Conservation (phyloP, 768 basidiomycete genomes). For the Phylloporus rhodoxanthus region DNA sequence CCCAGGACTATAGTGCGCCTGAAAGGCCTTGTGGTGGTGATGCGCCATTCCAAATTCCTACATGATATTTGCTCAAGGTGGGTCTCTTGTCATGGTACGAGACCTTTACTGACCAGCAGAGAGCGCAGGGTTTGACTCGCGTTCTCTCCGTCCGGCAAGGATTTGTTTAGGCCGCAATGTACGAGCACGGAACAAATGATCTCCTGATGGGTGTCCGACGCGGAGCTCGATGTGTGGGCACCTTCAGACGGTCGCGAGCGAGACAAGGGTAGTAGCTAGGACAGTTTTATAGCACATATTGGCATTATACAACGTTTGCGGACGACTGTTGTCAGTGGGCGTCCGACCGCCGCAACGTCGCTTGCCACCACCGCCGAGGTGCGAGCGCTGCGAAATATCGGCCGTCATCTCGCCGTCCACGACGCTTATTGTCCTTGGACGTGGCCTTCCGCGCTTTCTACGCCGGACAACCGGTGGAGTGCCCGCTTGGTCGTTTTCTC, state of each 20-base stretch:
- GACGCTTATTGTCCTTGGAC: constrained; percentile 19
- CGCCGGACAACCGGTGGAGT: constrained; percentile 13
- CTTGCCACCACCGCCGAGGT: constrained; percentile 17
- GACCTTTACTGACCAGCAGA: not conserved
- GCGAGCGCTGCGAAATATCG: constrained; percentile 16
- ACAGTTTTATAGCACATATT: constrained; percentile 3
- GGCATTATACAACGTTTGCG: constrained; percentile 7
- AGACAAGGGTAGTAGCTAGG: constrained; percentile 13
- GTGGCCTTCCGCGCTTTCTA: constrained; percentile 14
- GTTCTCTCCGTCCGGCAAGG: not conserved
- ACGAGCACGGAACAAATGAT: constrained; percentile 10
- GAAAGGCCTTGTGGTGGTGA: constrained; percentile 6
- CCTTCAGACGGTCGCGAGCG: not conserved
- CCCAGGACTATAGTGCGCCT: not conserved
- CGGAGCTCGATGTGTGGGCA: not conserved
- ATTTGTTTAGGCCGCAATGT: not conserved
- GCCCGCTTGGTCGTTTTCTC: constrained; percentile 20
- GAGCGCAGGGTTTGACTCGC: not conserved
- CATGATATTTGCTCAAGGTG: constrained; percentile 8
- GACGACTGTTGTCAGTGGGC: constrained; percentile 23
- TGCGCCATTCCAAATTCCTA: not conserved
- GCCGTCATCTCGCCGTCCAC: constrained; percentile 13
- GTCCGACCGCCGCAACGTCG: constrained; percentile 19
- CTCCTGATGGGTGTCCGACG: constrained; percentile 6
- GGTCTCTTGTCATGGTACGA: constrained; percentile 1